Conservation (phyloP, 1,284 basidiomycete species). For the Boletus smithii region DNA sequence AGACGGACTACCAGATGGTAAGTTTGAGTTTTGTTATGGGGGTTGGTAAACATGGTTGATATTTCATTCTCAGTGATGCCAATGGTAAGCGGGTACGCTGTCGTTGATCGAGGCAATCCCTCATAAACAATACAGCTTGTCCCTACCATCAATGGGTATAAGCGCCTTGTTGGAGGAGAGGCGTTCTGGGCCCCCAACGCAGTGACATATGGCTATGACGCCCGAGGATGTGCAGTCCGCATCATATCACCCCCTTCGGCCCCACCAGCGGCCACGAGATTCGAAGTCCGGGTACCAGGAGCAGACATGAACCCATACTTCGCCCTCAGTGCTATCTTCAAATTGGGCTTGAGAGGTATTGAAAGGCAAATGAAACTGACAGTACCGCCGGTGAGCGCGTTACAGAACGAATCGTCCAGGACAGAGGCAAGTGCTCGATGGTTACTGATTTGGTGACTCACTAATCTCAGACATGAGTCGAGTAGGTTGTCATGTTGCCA, state of each 20-base stretch:
- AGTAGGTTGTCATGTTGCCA: slow-evolving; percentile 69
- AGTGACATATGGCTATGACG: slow-evolving; percentile 93
- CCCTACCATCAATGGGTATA: slow-evolving; percentile 96
- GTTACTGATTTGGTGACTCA: not conserved
- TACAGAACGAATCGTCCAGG: slow-evolving; percentile 19
- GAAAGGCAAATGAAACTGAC: slow-evolving; percentile 69
- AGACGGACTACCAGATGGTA: slow-evolving; percentile 85
- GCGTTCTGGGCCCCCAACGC: slow-evolving; percentile 95
- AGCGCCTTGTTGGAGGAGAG: slow-evolving; percentile 92
- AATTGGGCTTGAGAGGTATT: slow-evolving; percentile 84
- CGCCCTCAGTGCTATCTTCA: slow-evolving; percentile 82
- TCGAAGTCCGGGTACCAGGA: slow-evolving; percentile 92
- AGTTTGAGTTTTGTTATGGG: slow-evolving; percentile 19
- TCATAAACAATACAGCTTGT: slow-evolving; percentile 56
- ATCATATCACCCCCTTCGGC: slow-evolving; percentile 89
- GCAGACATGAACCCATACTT: slow-evolving; percentile 95
- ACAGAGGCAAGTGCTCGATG: slow-evolving; percentile 32
- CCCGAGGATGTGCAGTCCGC: slow-evolving; percentile 85
- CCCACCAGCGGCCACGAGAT: slow-evolving; percentile 74
- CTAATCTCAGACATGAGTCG: not conserved
- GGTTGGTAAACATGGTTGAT: not conserved
- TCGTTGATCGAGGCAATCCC: not conserved
- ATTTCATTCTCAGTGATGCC: slow-evolving; percentile 52
- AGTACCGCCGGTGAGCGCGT: slow-evolving; percentile 68
- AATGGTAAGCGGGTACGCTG: slow-evolving; percentile 38